Evolutionary conservation across 495 filamentous ascomycete species (phyloP), one percentile per base, ranked within the genome.

Genomic region (Aspergillus mulundensis): DNA sequence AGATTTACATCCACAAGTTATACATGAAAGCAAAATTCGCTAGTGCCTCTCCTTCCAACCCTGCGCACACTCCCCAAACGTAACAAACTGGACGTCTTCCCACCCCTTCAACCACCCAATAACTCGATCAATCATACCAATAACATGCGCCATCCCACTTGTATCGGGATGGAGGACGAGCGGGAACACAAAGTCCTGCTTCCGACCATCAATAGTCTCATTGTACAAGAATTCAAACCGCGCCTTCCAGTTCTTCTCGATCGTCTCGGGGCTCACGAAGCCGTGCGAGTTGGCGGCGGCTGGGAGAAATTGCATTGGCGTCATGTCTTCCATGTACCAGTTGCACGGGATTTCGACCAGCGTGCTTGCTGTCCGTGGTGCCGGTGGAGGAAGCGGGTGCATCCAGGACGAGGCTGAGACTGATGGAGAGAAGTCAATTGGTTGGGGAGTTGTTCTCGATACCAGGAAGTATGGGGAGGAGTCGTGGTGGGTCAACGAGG

Each of bases 161-260:
- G 75, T 79, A 66, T 80, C 77, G 19, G 77, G 76, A 61, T 80
- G 77, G 66, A 77, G 47, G n/a, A 78, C 58, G 15, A 80, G 49
- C 10, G 69, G 66, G 48, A 77, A 76, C 15, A 77, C 63, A 14
- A 58, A 58, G 18, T 53, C 50, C 7, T 42, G 41, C 1, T 30
- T 16, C 21, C 42, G 57, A 3, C 58, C 57, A 0, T 49, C 45
- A 16, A 61, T 62, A 16, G 61, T 57, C 34, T 66, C 67, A 20
- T 58, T n/a, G 23, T 64, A 61, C 3, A 70, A 51, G 52, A 58
- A 70, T 18, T 58, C 32, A 47, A 79, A 72, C 14, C 73, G 60
- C 58, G 77, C 75, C 58, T 62, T 71, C 76, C 76, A 79, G 72
- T 77, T 75, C 55, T 66, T 57, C 67, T 79, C 76, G 18, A 79